These are phyloP conservation scores for Penicillium frequentans DNA, from an alignment of 2,329 filamentous ascomycete species.

Conservation along the genomic window DNA sequence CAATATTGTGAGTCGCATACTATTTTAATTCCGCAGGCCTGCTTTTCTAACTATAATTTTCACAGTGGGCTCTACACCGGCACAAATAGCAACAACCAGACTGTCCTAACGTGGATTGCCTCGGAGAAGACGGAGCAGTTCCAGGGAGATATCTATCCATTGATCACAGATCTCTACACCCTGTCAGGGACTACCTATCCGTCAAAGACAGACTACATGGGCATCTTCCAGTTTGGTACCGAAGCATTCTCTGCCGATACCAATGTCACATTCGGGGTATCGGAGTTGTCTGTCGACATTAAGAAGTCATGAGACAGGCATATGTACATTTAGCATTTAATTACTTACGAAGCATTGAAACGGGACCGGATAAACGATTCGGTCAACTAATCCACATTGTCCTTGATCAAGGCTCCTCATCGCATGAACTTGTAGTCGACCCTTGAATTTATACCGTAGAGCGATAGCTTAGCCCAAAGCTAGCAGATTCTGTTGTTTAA, in stretches of 20 bases:
- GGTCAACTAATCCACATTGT: too few relatives aligned
- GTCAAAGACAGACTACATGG: slow-evolving; percentile 47
- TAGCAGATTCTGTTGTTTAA: too few relatives aligned
- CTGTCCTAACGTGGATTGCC: slow-evolving; percentile 54
- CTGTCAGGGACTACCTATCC: slow-evolving; percentile 40
- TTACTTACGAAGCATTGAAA: background rate
- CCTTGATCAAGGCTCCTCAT: too few relatives aligned
- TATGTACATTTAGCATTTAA: slow-evolving; percentile 1
- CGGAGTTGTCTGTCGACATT: slow-evolving; percentile 32
- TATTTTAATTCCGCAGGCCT: background rate
- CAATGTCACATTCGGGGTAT: slow-evolving; percentile 53
- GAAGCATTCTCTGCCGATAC: slow-evolving; percentile 48
- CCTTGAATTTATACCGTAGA: too few relatives aligned
- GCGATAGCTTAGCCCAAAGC: too few relatives aligned
- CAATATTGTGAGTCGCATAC: slow-evolving; percentile 17
- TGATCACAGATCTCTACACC: slow-evolving; percentile 45
- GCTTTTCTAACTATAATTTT: slow-evolving; percentile 1
- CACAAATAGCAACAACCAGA: slow-evolving; percentile 39
- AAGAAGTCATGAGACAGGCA: background rate
- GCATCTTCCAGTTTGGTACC: slow-evolving; percentile 54
- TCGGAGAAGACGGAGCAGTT: slow-evolving; percentile 41
- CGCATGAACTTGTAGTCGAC: too few relatives aligned
- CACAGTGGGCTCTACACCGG: slow-evolving; percentile 17
- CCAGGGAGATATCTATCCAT: slow-evolving; percentile 48
- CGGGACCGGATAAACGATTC: background rate